Conservation (phyloP, 208 protist species). For the Plasmodiophora brassicae region DNA sequence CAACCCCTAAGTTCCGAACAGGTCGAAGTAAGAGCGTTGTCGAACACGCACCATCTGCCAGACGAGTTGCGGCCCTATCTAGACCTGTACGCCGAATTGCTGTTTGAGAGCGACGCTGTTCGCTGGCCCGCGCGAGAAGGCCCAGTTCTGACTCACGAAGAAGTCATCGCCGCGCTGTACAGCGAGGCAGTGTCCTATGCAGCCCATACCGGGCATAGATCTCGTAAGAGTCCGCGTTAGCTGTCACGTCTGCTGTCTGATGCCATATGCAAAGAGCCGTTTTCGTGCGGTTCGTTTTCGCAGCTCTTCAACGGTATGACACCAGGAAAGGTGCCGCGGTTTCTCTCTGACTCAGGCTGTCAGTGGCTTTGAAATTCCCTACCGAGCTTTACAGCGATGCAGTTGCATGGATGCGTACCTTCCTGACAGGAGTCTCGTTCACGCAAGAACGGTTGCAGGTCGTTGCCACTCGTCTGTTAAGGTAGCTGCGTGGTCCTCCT, state of each 20-base stretch:
- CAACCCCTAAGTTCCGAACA: too few relatives aligned
- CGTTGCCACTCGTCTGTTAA: not conserved
- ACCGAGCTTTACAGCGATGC: not conserved
- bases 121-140: not conserved
- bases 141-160: not conserved
- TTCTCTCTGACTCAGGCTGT: too few relatives aligned
- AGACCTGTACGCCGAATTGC: not conserved
- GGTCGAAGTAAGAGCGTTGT: not conserved
- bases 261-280: not conserved
- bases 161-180: not conserved
- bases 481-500: not conserved
- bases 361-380: not conserved
- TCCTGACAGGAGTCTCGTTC: slow-evolving; percentile 8
- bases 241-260: not conserved
- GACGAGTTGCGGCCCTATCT: not conserved
- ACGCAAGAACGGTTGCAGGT: not conserved
- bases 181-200: not conserved
- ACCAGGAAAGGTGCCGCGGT: too few relatives aligned
- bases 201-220: not conserved
- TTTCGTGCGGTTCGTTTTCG: slow-evolving; percentile 7
- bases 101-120: slow-evolving; percentile 31
- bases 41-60: not conserved
- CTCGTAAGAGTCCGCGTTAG: not conserved
- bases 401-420: slow-evolving; percentile 8
- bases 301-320: too few relatives aligned